Conservation (phyloP, 129 eudicot genomes). For the Tagetes erecta region DNA sequence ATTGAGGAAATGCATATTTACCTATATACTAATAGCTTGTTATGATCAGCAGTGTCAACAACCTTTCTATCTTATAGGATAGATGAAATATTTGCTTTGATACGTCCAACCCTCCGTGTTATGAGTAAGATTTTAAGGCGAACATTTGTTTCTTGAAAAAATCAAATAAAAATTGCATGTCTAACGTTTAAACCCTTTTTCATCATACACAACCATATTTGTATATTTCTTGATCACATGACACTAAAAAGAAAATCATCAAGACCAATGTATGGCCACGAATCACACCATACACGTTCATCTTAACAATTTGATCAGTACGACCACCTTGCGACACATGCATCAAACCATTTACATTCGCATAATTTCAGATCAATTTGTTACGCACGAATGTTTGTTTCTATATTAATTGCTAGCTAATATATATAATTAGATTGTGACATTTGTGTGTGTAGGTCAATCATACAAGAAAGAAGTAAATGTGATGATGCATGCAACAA, state of each 20-base stretch:
- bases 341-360: background rate
- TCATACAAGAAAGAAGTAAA: slow-evolving; percentile 35
- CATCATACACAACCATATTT: background rate
- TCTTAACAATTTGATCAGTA: background rate
- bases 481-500: slow-evolving; percentile 36
- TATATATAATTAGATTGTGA: background rate
- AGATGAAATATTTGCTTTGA: too few relatives aligned
- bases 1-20: too few relatives aligned
- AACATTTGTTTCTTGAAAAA: background rate
- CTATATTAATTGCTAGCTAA: background rate
- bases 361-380: background rate
- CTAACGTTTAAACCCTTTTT: too few relatives aligned
- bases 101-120: too few relatives aligned
- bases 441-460: slow-evolving; percentile 36
- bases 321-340: background rate
- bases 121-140: too few relatives aligned
- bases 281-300: background rate
- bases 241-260: background rate
- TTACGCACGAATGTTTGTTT: background rate
- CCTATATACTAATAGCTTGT: too few relatives aligned
- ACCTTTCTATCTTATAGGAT: too few relatives aligned
- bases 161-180: background rate
- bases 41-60: too few relatives aligned
- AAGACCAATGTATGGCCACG: background rate
- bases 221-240: background rate